Evolutionary conservation across 306 rosid genomes (phyloP).

Genomic region (Pueraria montana): DNA sequence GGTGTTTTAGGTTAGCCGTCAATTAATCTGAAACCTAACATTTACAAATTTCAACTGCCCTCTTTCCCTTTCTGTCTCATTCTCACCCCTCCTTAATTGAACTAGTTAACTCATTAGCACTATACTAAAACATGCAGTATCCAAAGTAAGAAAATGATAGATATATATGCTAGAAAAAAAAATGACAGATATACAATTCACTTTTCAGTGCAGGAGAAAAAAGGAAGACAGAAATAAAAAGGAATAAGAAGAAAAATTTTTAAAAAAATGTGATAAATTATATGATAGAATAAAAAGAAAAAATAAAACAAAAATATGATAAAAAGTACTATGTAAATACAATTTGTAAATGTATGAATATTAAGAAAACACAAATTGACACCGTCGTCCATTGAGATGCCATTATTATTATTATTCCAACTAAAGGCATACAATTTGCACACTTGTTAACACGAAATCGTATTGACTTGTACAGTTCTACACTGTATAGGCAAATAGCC

Average conservation of each 20-base stretch:
- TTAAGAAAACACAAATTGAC: too few species aligned
- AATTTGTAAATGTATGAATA: too few species aligned
- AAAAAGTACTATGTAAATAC: neutral
- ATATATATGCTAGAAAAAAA: too few species aligned
- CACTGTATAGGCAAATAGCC: neutral
- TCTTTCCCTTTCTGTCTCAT: conserved; percentile 3
- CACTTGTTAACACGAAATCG: conserved; percentile 4
- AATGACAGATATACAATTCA: neutral
- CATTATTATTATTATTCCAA: too few species aligned
- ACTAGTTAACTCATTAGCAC: conserved; percentile 13
- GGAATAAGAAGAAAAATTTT: neutral
- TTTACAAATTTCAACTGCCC: conserved; percentile 23
- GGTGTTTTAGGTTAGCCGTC: conserved; percentile 37
- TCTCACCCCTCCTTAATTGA: conserved; percentile 1
- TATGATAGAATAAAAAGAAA: neutral
- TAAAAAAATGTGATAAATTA: neutral
- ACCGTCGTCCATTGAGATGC: too few species aligned
- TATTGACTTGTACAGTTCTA: neutral
- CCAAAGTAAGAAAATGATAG: neutral
- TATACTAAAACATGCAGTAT: neutral
- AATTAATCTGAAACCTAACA: conserved; percentile 40
- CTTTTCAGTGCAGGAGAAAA: neutral
- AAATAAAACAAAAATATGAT: neutral
- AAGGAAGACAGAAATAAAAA: neutral
- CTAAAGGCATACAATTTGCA: too few species aligned